Evolutionary conservation across 2,329 filamentous ascomycete genomes (phyloP), one percentile per base, ranked within the genome.

Genomic region (Beauveria asiatica): DNA sequence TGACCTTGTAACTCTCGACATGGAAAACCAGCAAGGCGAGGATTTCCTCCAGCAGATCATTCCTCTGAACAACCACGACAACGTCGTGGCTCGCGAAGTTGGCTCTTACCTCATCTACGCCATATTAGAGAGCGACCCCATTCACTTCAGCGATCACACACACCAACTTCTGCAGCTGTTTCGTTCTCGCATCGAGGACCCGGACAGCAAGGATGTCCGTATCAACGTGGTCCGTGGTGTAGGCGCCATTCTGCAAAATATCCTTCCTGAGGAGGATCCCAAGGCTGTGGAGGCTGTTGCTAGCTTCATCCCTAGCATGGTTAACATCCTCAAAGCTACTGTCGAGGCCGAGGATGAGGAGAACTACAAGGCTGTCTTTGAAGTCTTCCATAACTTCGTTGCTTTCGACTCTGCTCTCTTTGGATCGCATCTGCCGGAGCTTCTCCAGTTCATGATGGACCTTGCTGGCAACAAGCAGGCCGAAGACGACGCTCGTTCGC

Each of bases 371-470:
- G 87, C 93, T 71, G 85, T 91, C 27, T 99, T 97, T 68, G 94
- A 97, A 72, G 92, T 96, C 66, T 96, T 97, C 83, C 94, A 97
- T 79, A 94, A 90, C 55, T 87, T 97, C 68, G 83, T 99, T 58
- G 89, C 89, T 64, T 96, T 91, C 73, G 93, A 97, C 72, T 88
- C 90, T 33, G 84, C 90, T 51, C 83, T 97, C 55, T 79, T 97
- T 57, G 89, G 87, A 65, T 81, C 84, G 59, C 92, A 97, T 77
- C 90, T 99, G 70, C 90, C 88, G 71, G 91, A 97, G 68, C 83
- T 99, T 9, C 82, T 97, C 62, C 84, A 89, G 67, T 96, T 97
- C 80, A 97, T 97, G 90, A 88, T 96, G 68, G 87, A 94, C 62
- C 81, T 99, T 59, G 84, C 89, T 51, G 82, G 83, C 67, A 90